phyloP scores from a whole-genome alignment of 148 eudicot species.

The Mesembryanthemum crystallinum region DNA sequence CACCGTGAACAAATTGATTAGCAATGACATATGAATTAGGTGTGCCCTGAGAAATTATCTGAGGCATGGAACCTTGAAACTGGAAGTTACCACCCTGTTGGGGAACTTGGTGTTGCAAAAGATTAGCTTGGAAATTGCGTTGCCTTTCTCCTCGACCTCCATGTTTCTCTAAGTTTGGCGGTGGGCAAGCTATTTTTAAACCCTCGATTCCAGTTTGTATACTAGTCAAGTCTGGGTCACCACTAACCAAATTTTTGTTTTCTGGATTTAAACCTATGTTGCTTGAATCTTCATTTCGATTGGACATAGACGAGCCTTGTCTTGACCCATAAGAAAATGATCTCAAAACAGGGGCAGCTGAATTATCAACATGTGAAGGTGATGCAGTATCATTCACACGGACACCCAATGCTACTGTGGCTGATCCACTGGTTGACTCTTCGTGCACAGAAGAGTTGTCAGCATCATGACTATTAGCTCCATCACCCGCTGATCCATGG shows the following conservation, averaged over 20 bases:
- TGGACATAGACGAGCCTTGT: slow-evolving; percentile 26
- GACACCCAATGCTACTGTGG: slow-evolving; percentile 20
- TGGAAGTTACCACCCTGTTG: slow-evolving; percentile 33
- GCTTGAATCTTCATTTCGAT: slow-evolving; percentile 30
- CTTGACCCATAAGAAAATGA: slow-evolving; percentile 29
- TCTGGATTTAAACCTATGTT: slow-evolving; percentile 21
- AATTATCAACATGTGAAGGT: slow-evolving; percentile 16
- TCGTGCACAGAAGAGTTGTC: slow-evolving; percentile 40
- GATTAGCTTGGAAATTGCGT: slow-evolving; percentile 28
- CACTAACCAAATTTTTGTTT: slow-evolving; percentile 24
- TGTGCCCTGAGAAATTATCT: slow-evolving; percentile 40
- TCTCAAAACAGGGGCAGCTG: slow-evolving; percentile 26
- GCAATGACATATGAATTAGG: slow-evolving; percentile 34
- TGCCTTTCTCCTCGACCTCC: slow-evolving; percentile 35
- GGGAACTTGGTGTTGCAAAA: slow-evolving; percentile 30
- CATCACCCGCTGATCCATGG: slow-evolving; percentile 43
- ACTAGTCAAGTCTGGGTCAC: slow-evolving; percentile 23
- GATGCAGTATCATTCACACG: slow-evolving; percentile 23
- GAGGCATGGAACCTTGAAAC: slow-evolving; percentile 43
- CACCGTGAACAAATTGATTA: slow-evolving; percentile 43
- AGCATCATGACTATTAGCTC: slow-evolving; percentile 33
- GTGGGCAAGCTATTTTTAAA: slow-evolving; percentile 33
- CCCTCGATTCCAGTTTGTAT: slow-evolving; percentile 39
- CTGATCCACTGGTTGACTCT: slow-evolving; percentile 22
- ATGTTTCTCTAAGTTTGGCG: slow-evolving; percentile 33